Base-by-base conservation (phyloP, 352 stramenopile species). In the Pythium aristosporum region DNA sequence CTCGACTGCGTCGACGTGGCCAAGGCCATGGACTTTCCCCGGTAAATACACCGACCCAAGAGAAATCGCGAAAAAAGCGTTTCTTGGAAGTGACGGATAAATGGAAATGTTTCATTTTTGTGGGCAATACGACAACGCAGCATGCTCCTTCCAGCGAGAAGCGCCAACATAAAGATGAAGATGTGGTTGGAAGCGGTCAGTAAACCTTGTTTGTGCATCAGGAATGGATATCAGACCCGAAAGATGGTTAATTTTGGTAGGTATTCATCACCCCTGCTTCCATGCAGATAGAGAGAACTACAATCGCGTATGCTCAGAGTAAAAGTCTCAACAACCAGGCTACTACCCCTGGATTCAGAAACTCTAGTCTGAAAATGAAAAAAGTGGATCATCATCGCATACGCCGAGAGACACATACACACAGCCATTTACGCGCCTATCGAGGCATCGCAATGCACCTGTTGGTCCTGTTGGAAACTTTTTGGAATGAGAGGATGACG, bases 341-440 rank as follows among this genome's bases (percentile, higher is more conserved):
- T 94, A 94, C 85, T 92, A 94, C 82, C 81, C 76, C 84, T 71
- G 74, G 77, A 79, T 89, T 94, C 82, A 92, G 85, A 92, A 94
- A 94, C 85, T 94, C 82, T 94, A 94, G 83, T 94, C 82, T 94
- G 85, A 94, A 91, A 92, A 82, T 86, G 46, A 75, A 82, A 89
- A 75, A 73, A 57, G 69, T 76, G 61, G 72, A 82, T 94, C 85
- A 79, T 94, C 85, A 92, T 76, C 74, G 82, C 81, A 90, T 82
- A 83, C 68, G 13, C 7, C 16, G 34, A 6, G 41, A 51, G 10
- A 48, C n/a, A 16, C 12, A 48, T 6, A 55, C 28, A 41, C 7
- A 60, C 34, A n/a, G n/a, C n/a, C n/a, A n/a, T n/a, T n/a, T n/a
- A n/a, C n/a, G n/a, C n/a, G n/a, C n/a, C n/a, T n/a, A n/a, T n/a